Evolutionary conservation across 2,329 filamentous ascomycete species (phyloP).

Genomic region (Aspergillus tubingensis): DNA sequence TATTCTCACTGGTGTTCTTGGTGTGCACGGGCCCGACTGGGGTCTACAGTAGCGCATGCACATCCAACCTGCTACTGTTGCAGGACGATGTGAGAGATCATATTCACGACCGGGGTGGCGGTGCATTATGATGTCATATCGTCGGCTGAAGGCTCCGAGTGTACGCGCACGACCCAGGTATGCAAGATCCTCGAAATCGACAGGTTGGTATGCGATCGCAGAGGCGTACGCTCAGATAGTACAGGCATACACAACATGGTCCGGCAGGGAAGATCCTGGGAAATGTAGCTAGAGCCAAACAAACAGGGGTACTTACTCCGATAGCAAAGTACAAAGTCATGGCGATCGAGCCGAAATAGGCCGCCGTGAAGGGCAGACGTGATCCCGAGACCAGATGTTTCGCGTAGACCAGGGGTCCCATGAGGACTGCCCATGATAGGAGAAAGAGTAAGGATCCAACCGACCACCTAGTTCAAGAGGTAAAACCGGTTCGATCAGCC

Average conservation of each 20-base stretch:
- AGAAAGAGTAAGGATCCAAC: slow-evolving; percentile 89
- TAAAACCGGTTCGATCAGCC: slow-evolving; percentile 28
- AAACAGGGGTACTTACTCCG: slow-evolving; percentile 66
- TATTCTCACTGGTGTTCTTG: neutral
- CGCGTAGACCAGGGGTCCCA: slow-evolving; percentile 82
- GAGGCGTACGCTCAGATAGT: neutral
- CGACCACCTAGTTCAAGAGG: slow-evolving; percentile 71
- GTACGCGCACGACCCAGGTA: neutral
- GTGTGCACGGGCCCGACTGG: neutral
- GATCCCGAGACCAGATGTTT: slow-evolving; percentile 82
- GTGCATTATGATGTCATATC: slow-evolving; percentile 6
- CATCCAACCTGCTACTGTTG: slow-evolving; percentile 1
- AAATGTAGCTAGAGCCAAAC: slow-evolving; percentile 5
- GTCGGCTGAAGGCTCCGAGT: slow-evolving; percentile 2
- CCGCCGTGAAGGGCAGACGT: slow-evolving; percentile 86
- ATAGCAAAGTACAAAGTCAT: slow-evolving; percentile 90
- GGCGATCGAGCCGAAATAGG: slow-evolving; percentile 90
- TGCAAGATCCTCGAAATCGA: slow-evolving; percentile 4
- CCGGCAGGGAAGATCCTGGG: slow-evolving; percentile 2
- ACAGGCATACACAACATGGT: slow-evolving; percentile 4
- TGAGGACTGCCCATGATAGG: slow-evolving; percentile 87
- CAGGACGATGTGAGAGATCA: slow-evolving; percentile 2
- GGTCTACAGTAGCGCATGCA: neutral
- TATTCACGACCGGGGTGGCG: neutral
- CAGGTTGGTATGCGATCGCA: slow-evolving; percentile 5